These are phyloP conservation scores for Neospora caninum DNA, from an alignment of 169 alveolate genomes.

Conservation along the genomic window DNA sequence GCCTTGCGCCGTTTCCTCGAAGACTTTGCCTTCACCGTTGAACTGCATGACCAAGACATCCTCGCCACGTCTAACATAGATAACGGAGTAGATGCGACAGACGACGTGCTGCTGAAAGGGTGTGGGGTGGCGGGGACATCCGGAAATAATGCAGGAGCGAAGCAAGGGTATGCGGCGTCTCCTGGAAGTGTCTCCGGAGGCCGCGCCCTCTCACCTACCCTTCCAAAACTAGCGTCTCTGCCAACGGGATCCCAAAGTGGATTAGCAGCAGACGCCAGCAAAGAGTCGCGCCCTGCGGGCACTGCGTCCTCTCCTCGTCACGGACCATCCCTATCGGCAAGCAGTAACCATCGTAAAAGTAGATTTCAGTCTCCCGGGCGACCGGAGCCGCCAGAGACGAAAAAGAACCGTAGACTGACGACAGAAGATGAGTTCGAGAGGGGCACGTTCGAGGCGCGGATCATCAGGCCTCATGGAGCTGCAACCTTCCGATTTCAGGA, in stretches of 20 bases:
- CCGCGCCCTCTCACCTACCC: background rate
- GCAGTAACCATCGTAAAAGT: too few species aligned
- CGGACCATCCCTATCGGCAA: too few species aligned
- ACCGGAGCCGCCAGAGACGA: background rate
- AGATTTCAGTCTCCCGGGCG: too few species aligned
- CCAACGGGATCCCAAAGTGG: background rate
- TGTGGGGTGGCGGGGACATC: background rate
- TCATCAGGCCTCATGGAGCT: background rate
- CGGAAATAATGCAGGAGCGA: background rate
- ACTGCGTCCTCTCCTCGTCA: background rate
- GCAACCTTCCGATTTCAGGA: background rate
- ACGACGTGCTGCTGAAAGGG: background rate
- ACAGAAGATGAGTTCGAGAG: background rate
- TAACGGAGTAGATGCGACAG: background rate
- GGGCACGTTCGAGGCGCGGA: background rate
- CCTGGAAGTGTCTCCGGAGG: background rate
- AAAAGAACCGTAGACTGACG: background rate
- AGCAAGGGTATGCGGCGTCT: background rate
- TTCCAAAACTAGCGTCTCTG: background rate
- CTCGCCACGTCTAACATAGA: background rate
- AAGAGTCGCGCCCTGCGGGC: background rate
- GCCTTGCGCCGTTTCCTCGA: background rate
- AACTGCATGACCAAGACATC: slow-evolving; percentile 12
- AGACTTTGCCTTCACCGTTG: background rate
- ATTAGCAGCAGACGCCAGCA: background rate